Evolutionary conservation across 2,329 filamentous ascomycete species (phyloP), one percentile per base, ranked within the genome.

Genomic region (Claviceps capensis): DNA sequence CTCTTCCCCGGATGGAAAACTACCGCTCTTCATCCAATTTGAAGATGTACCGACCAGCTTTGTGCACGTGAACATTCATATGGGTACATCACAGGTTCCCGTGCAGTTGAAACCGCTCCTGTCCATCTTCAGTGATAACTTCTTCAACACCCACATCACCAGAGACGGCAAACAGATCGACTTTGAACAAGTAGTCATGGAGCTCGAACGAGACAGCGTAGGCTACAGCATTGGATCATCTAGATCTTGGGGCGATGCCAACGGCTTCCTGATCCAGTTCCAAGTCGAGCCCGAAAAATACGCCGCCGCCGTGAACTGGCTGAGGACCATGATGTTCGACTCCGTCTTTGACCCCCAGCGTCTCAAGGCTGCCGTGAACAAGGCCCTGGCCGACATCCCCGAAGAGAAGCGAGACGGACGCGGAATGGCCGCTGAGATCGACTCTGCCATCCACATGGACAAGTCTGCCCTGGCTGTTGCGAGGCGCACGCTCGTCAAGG

Each of bases 41-140:
- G 93, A 98, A 68, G 84, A 95, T 62, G 89, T 97, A 14, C 84
- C 85, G 2, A 94, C 88, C 54, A 95, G 88, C 63, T 98, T 98
- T 65, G 88, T 95, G 6, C 85, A 91, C 59, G 77, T 97, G 53
- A 84, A 81, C 47, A 69, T 97, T 22, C 81, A 93, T 52, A 73
- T 97, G 48, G 88, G 88, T 50, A 95, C 89, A 0, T 78, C 82
- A 2, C 73, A 80, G 36, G 74, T 96, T 1, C 88, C 90, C 0
- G 77, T 85, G n/a, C 79, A 90, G 56, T 77, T 91, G 54, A 89
- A 91, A 63, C 93, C 93, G 3, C 69, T 98, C 22, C 73, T 97
- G 47, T 78, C 84, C 3, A 76, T 97, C 42, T 97, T 95, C 62
- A 83, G 82, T 34, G 87, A 90, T 63, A 93, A 91, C 62, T 95